Base-by-base conservation (phyloP, 345 rosid species). In the Gossypium longicalyx region DNA sequence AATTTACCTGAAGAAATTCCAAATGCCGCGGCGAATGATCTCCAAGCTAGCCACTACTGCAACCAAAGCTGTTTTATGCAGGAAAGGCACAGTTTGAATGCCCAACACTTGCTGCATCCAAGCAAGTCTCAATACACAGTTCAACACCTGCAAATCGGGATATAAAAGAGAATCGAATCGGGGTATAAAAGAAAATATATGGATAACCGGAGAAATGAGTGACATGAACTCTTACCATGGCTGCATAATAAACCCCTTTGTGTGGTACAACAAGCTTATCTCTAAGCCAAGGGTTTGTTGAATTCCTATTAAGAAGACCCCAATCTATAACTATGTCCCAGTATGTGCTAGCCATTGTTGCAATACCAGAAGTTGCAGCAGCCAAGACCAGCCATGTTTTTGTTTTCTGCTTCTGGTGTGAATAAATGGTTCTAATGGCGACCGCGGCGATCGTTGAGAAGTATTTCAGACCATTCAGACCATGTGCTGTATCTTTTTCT, bases 1-100 rank as follows among this genome's bases (percentile, higher is more conserved):
- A 44, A 53, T 20, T 5, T 78, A 93, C 98, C 98, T 91, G 87
- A 93, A 91, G 70, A 91, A 91, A 79, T 91, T 93, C 91, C 95
- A 93, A 48, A 93, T 86, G 48, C 97, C 97, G 8, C 95, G 89
- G 9, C 97, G 90, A 69, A 93, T 65, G 76, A 93, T 90, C 86
- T 93, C 98, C 76, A 91, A 78, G 80, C 87, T 51, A 3, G 86
- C 87, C 78, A 93, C 73, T 58, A 89, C 77, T 56, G 88, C 89
- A 70, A 48, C 77, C 63, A 93, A 74, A 73, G 90, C 93, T 76
- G 77, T 79, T 48, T 73, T 72, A 44, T 87, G 94, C 72, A 93
- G 74, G 80, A 83, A 85, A 2, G 93, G 88, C 38, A 85, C 80
- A 38, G 83, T 81, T 75, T 72, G 86, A 23, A 87, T 76, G n/a